Evolutionary conservation across 352 stramenopile species (phyloP).

Genomic region (Pythium scleroteichum): DNA sequence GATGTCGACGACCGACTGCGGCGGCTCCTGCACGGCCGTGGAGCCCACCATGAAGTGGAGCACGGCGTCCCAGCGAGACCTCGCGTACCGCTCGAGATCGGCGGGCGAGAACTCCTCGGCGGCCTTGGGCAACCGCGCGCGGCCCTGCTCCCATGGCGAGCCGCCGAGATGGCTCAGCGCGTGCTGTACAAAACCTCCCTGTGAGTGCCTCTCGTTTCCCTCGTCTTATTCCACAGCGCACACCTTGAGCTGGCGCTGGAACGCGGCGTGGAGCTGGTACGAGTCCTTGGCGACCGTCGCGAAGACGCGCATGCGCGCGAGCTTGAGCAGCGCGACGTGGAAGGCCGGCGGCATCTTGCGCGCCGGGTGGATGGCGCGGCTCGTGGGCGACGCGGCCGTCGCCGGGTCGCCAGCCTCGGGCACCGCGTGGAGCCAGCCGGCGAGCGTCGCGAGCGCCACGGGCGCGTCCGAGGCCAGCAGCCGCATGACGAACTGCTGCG

Average conservation of each 20-base stretch:
- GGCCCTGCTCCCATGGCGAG: slow-evolving; percentile 70
- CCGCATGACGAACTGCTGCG: slow-evolving; percentile 91
- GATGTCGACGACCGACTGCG: slow-evolving; percentile 50
- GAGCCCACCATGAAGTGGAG: slow-evolving; percentile 52
- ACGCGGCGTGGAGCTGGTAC: slow-evolving; percentile 48
- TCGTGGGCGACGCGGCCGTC: neutral
- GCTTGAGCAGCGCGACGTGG: slow-evolving; percentile 49
- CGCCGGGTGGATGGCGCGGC: slow-evolving; percentile 9
- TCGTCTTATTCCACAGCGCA: no score
- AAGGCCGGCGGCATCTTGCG: slow-evolving; percentile 53
- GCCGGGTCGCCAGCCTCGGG: slow-evolving; percentile 10
- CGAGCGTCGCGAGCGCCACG: slow-evolving; percentile 50
- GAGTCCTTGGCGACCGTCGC: slow-evolving; percentile 34
- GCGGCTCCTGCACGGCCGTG: slow-evolving; percentile 36
- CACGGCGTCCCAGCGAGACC: slow-evolving; percentile 39
- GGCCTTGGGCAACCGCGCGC: slow-evolving; percentile 18
- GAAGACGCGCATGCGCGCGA: slow-evolving; percentile 66
- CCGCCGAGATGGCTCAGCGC: slow-evolving; percentile 71
- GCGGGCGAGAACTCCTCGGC: slow-evolving; percentile 22
- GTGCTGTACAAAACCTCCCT: slow-evolving; percentile 29
- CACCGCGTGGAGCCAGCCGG: slow-evolving; percentile 69
- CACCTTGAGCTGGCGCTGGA: slow-evolving; percentile 68
- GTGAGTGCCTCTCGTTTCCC: no score
- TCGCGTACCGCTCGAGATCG: slow-evolving; percentile 40
- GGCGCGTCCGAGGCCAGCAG: slow-evolving; percentile 66